Evolutionary conservation across 192 early-diverging fungal species (phyloP).

Genomic region (Podila verticillata): DNA sequence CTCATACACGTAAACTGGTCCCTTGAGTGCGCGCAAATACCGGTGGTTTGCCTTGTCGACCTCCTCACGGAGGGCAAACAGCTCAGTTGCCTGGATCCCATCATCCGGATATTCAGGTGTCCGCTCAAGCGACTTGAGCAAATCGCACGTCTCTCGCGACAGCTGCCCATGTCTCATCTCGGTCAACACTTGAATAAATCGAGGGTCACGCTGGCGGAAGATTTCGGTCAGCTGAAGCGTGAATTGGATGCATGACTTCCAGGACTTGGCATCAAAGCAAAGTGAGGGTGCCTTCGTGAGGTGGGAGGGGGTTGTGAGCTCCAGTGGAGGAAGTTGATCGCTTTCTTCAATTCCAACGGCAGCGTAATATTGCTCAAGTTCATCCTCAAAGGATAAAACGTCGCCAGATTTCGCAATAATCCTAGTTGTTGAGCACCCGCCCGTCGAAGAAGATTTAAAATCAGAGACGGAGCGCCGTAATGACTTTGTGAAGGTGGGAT

Average conservation of each 20-base stretch:
- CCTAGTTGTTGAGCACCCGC: neutral
- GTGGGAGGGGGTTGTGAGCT: neutral
- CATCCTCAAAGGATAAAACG: neutral
- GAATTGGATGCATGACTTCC: slow-evolving; percentile 57
- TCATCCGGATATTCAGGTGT: slow-evolving; percentile 64
- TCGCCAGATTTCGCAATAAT: neutral
- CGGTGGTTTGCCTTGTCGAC: slow-evolving; percentile 78
- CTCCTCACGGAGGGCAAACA: slow-evolving; percentile 66
- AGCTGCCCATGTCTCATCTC: slow-evolving; percentile 83
- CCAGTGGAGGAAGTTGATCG: neutral
- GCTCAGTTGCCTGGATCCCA: slow-evolving; percentile 73
- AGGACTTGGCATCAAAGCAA: slow-evolving; percentile 71
- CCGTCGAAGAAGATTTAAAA: neutral
- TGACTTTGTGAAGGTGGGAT: neutral
- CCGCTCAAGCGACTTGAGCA: slow-evolving; percentile 61
- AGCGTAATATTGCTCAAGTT: neutral
- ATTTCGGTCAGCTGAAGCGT: slow-evolving; percentile 77
- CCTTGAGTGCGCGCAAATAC: slow-evolving; percentile 63
- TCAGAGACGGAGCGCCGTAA: neutral
- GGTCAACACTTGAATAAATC: slow-evolving; percentile 84
- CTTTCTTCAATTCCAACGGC: neutral
- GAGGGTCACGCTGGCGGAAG: slow-evolving; percentile 78
- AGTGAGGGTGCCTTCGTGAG: slow-evolving; percentile 37
- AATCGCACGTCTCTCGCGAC: slow-evolving; percentile 58
- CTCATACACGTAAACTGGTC: slow-evolving; percentile 55